phyloP scores from a whole-genome alignment of 1,139 yeast species.

The Candida tropicalis region DNA sequence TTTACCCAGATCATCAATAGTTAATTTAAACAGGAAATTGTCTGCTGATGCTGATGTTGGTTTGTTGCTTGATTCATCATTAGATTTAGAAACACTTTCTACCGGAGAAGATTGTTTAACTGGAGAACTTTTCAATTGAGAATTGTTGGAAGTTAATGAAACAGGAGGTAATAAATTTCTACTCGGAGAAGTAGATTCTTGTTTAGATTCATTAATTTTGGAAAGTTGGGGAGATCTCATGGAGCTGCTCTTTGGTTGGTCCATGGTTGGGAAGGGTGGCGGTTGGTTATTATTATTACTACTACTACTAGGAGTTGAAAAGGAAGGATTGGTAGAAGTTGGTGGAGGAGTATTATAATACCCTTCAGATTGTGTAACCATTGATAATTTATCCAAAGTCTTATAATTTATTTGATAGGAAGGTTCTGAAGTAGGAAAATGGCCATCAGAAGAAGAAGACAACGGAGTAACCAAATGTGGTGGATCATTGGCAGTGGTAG shows the following conservation, averaged over 20 bases:
- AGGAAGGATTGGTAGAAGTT: conserved; percentile 14
- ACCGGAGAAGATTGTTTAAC: not conserved
- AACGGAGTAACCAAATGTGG: conserved; percentile 25
- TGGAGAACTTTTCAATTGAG: not conserved
- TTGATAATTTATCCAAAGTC: conserved; percentile 39
- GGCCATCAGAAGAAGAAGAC: conserved; percentile 20
- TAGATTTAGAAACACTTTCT: not conserved
- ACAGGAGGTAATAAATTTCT: conserved; percentile 39
- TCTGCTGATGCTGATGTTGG: conserved; percentile 10
- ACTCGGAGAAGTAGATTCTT: conserved; percentile 11
- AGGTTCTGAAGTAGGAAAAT: conserved; percentile 18
- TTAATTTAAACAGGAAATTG: conserved; percentile 39
- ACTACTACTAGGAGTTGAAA: conserved; percentile 12
- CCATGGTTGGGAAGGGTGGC: no score
- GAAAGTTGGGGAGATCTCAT: not conserved
- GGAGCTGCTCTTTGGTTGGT: no score
- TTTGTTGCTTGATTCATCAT: not conserved
- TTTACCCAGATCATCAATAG: conserved; percentile 49
- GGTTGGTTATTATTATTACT: no score
- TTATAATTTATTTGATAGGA: conserved; percentile 33
- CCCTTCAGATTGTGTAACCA: conserved; percentile 17
- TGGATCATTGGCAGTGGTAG: not conserved
- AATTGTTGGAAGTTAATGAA: conserved; percentile 14
- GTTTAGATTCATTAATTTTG: conserved; percentile 4
- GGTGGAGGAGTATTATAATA: conserved; percentile 24